Base-by-base conservation (phyloP, 768 basidiomycete genomes). In the Pleurotus tuber-regium region DNA sequence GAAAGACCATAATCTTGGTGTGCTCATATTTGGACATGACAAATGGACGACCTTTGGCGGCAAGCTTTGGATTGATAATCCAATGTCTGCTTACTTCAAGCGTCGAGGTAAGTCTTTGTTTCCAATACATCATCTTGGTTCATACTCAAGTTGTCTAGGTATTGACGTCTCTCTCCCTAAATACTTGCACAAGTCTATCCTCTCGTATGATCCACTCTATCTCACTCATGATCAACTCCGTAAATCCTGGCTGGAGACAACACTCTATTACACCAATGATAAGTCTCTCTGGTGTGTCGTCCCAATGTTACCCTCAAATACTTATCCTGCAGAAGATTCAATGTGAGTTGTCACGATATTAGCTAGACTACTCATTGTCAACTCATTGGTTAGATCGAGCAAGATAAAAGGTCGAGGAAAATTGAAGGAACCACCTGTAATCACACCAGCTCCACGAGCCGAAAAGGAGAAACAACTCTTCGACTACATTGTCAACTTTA, bases 401-500 rank as follows among this genome's bases (percentile, higher is more conserved):
- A 4, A 16, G 21, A 47, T 30, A 7, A 44, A 25, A 47, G 44
- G 25, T 30, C 12, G 12, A 30, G 4, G 44, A 30, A 8, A 29
- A 31, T 14, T 19, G 19, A 36, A 36, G 19, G 35, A 18, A 14
- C 35, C 35, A 36, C 35, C 35, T 36, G 4, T 14, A 23, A 11
- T 51, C 40, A 23, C 30, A 14, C 36, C 29, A 21, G 31, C 33
- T 8, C 23, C 35, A 21, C 7, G 14, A 14, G 23, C 10, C 4
- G 46, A 46, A 10, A 24, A 41, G 4, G 46, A 29, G 8, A 10
- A 29, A 16, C 35, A 46, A n/a, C 30, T 46, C 18, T 53, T 53
- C 19, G 44, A 46, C 8, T 36, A 48, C 21, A 35, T 53, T 8
- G 52, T 53, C n/a, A 40, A 53, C 7, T 41, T 25, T 33, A 36